A percentile compares a stretch with the other conserved stretches of the same genome.
phyloP scores from a whole-genome alignment of 331 rosid genomes.

The Malus hybrid region DNA sequence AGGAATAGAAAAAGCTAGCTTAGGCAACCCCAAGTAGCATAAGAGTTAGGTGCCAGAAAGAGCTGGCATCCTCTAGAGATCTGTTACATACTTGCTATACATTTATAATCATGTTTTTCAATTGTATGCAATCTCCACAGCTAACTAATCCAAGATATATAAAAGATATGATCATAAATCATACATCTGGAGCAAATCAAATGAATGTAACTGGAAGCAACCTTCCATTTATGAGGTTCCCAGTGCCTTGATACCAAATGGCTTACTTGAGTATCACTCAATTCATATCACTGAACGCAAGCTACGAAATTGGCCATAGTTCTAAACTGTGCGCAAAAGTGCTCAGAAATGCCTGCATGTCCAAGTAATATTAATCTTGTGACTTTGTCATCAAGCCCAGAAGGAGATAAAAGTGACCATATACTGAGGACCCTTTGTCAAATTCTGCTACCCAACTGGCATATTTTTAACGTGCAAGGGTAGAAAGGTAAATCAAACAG shows the following conservation, averaged over 20 bases:
- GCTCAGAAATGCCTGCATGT: not conserved
- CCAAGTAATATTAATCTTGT: not conserved
- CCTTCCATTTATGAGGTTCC: not conserved
- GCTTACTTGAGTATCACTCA: not conserved
- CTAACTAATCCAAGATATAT: not conserved
- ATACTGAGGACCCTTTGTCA: not conserved
- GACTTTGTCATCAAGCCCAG: not conserved
- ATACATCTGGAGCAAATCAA: not conserved
- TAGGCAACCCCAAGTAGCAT: not conserved
- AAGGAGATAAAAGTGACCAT: not conserved
- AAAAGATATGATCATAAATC: not conserved
- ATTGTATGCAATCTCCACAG: not conserved
- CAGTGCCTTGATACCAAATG: not conserved
- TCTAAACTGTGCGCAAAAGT: not conserved
- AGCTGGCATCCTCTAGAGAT: not conserved
- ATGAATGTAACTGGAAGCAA: not conserved
- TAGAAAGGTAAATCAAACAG: not conserved
- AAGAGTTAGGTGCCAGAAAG: not conserved
- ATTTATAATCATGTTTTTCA: not conserved
- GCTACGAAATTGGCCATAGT: not conserved
- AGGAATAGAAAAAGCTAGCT: not conserved
- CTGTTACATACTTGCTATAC: not conserved
- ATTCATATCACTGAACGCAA: not conserved
- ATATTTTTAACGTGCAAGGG: not conserved
- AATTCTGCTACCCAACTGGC: not conserved